Conservation (phyloP, 1,139 yeast genomes). For the Yamadazyma trypodendri region DNA sequence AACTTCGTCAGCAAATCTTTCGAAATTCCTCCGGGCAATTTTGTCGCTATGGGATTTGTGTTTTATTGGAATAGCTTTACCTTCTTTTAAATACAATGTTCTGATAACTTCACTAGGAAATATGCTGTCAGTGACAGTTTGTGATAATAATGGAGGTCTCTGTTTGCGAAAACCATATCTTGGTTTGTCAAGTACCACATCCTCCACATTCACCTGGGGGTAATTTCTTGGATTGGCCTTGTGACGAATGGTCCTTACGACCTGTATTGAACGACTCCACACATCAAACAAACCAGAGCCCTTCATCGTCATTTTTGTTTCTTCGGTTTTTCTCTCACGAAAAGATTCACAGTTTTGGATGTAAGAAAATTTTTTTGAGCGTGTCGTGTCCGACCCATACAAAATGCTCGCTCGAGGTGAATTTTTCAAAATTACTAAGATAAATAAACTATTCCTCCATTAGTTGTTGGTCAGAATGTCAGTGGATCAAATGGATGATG, state of each 20-base stretch:
- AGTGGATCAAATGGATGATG: constrained; percentile 26
- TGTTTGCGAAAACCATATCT: constrained; percentile 39
- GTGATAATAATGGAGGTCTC: constrained; percentile 42
- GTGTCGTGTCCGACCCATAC: background rate
- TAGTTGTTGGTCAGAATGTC: constrained; percentile 11
- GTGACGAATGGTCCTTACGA: constrained; percentile 25
- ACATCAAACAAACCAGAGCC: background rate
- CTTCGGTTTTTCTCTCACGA: background rate
- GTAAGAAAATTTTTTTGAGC: constrained; percentile 6
- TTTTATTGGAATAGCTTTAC: constrained; percentile 46
- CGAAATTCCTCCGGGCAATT: constrained; percentile 40
- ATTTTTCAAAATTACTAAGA: constrained; percentile 6
- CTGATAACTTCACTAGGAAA: constrained; percentile 42
- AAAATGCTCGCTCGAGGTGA: constrained; percentile 9
- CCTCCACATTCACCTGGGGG: constrained; percentile 41
- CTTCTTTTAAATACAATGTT: constrained; percentile 33
- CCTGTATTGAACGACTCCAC: constrained; percentile 3
- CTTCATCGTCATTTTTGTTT: background rate
- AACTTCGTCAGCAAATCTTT: constrained; percentile 53
- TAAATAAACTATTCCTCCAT: constrained; percentile 2
- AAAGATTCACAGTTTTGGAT: background rate
- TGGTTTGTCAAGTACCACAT: constrained; percentile 40
- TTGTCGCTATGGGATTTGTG: constrained; percentile 33
- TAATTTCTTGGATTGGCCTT: constrained; percentile 32
- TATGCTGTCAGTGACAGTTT: constrained; percentile 38